phyloP scores from a whole-genome alignment of 345 rosid genomes.

The Melaleuca quinquenervia region DNA sequence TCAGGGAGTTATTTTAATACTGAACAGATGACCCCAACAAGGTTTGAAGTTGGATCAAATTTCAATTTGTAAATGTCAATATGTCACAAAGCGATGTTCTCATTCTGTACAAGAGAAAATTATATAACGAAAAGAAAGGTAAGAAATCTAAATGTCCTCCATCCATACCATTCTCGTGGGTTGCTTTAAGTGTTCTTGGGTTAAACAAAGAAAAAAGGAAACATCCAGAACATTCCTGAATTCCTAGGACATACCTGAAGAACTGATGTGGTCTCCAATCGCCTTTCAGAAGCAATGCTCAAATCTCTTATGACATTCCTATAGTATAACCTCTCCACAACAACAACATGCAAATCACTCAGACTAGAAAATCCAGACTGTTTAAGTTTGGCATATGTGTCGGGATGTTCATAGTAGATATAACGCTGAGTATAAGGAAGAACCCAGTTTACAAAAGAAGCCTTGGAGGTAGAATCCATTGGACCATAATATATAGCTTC shows the following conservation, averaged over 20 bases:
- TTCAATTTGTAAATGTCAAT: neutral
- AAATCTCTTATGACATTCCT: conserved; percentile 43
- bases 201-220: neutral
- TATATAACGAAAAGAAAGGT: neutral
- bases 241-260: conserved; percentile 42
- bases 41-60: neutral
- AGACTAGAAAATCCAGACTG: conserved; percentile 28
- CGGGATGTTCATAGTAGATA: conserved; percentile 36
- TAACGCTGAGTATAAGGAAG: conserved; percentile 91
- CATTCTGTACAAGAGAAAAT: neutral
- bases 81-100: neutral
- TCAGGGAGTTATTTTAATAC: neutral
- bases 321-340: conserved; percentile 61
- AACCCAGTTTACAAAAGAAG: conserved; percentile 64
- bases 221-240: neutral
- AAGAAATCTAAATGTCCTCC: neutral
- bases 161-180: neutral
- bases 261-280: conserved; percentile 46
- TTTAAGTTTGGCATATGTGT: conserved; percentile 42
- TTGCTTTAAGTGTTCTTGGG: neutral
- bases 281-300: conserved; percentile 37
- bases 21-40: neutral
- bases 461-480: conserved; percentile 34
- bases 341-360: conserved; percentile 40
- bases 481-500: conserved; percentile 52